These are phyloP conservation scores for Knoxdaviesia proteae DNA, from an alignment of 2,329 filamentous ascomycete genomes.

Conservation along the genomic window DNA sequence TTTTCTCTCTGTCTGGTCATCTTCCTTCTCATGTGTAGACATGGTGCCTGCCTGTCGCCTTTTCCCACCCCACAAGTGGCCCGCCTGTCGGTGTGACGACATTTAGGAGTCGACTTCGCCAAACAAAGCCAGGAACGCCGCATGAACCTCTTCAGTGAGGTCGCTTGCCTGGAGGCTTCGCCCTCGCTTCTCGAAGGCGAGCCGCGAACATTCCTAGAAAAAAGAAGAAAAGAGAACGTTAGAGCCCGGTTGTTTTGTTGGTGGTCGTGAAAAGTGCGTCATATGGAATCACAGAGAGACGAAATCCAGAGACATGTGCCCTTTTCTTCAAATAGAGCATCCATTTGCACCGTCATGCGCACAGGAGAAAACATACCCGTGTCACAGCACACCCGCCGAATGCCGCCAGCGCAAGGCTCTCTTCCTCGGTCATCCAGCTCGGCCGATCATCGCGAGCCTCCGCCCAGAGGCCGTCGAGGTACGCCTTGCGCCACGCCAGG, in stretches of 20 bases:
- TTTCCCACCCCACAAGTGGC: too few species aligned
- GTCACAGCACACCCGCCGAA: slow-evolving; percentile 79
- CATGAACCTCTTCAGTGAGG: slow-evolving; percentile 74
- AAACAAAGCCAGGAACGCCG: slow-evolving; percentile 60
- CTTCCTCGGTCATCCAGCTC: slow-evolving; percentile 23
- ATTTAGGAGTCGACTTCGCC: slow-evolving; percentile 36
- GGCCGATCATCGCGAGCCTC: slow-evolving; percentile 22
- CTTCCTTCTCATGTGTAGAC: too few species aligned
- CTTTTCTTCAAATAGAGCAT: not conserved
- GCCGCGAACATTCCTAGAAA: slow-evolving; percentile 52
- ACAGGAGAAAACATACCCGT: slow-evolving; percentile 30
- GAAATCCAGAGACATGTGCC: not conserved
- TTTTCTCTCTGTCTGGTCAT: too few species aligned
- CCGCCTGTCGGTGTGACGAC: not conserved
- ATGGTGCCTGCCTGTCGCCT: too few species aligned
- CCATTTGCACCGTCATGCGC: too few species aligned
- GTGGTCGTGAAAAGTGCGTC: too few species aligned
- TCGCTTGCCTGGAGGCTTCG: slow-evolving; percentile 83
- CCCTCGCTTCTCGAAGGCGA: slow-evolving; percentile 71
- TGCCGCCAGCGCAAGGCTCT: slow-evolving; percentile 56
- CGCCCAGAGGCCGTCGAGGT: slow-evolving; percentile 66
- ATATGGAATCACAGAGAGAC: too few species aligned
- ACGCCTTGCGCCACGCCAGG: slow-evolving; percentile 71
- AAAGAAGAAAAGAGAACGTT: not conserved
- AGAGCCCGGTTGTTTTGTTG: too few species aligned